Evolutionary conservation across 2,329 filamentous ascomycete species (phyloP).

Genomic region (Epichloe coenophiala): DNA sequence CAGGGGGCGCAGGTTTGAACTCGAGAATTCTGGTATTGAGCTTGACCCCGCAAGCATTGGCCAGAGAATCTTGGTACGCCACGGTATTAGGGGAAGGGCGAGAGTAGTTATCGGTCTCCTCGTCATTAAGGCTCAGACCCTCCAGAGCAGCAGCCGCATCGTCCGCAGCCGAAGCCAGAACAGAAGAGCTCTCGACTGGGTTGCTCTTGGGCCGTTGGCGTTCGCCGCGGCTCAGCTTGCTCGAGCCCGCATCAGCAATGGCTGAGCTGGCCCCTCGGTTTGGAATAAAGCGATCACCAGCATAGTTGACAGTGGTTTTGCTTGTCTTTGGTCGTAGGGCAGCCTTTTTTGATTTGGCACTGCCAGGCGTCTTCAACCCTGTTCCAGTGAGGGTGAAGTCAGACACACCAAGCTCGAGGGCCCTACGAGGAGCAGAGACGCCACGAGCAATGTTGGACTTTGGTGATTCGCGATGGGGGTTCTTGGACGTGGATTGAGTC

Average conservation of each 20-base stretch:
- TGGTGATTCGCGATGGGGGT: conserved; percentile 69
- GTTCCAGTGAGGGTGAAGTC: conserved; percentile 87
- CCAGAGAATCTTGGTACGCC: conserved; percentile 84
- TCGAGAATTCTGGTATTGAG: conserved; percentile 91
- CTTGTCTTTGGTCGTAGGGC: conserved; percentile 41
- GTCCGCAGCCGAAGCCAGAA: conserved; percentile 67
- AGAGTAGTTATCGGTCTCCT: conserved; percentile 54
- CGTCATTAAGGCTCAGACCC: conserved; percentile 59
- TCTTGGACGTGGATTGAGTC: conserved; percentile 52
- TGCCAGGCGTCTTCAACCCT: conserved; percentile 50
- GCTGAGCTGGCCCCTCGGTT: conserved; percentile 85
- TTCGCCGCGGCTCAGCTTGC: conserved; percentile 64
- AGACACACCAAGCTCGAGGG: conserved; percentile 77
- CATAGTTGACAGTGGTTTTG: conserved; percentile 72
- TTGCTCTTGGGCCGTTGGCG: conserved; percentile 61
- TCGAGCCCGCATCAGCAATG: conserved; percentile 65
- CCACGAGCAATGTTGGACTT: conserved; percentile 87
- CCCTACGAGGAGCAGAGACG: conserved; percentile 64
- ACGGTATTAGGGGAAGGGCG: conserved; percentile 77
- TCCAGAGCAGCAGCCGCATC: conserved; percentile 71
- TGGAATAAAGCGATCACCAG: conserved; percentile 88
- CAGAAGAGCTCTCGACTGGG: conserved; percentile 55
- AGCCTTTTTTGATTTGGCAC: conserved; percentile 44
- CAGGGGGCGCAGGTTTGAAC: conserved; percentile 96
- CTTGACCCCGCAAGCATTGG: conserved; percentile 81